Conservation (phyloP, 2,329 filamentous ascomycete species). For the Scedosporium apiospermum region DNA sequence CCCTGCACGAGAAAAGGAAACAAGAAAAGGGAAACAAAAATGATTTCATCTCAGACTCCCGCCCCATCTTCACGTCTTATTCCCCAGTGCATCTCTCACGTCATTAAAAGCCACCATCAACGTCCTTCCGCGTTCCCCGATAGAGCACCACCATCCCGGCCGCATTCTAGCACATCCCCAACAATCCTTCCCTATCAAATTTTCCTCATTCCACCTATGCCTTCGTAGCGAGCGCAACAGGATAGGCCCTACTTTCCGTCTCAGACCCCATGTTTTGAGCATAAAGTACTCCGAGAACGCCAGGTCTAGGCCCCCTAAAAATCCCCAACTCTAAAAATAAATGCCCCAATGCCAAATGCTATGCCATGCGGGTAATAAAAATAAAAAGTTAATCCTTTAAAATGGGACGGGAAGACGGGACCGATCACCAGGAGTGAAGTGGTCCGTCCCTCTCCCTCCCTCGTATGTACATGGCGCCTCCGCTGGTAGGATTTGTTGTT, state of each 20-base stretch:
- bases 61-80: too few relatives aligned
- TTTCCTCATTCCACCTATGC: not conserved
- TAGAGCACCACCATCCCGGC: too few relatives aligned
- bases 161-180: not conserved
- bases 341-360: conserved; percentile 2
- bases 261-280: not conserved
- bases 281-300: conserved; percentile 6
- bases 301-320: conserved; percentile 1
- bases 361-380: conserved; percentile 1
- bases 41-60: not conserved
- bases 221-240: conserved; percentile 6
- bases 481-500: not conserved
- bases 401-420: not conserved
- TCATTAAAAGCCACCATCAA: not conserved
- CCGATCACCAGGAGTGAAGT: not conserved
- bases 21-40: not conserved
- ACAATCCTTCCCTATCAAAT: not conserved
- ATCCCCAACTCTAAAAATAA: conserved; percentile 2
- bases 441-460: not conserved
- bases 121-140: not conserved
- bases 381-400: not conserved
- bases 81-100: not conserved
- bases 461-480: not conserved
- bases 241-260: conserved; percentile 5
- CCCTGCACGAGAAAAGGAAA: too few relatives aligned